A percentile compares a stretch with the other conserved stretches of the same genome.
These are phyloP conservation scores for Golubevia sp. DNA, from an alignment of 1,284 basidiomycete genomes.

Conservation along the genomic window DNA sequence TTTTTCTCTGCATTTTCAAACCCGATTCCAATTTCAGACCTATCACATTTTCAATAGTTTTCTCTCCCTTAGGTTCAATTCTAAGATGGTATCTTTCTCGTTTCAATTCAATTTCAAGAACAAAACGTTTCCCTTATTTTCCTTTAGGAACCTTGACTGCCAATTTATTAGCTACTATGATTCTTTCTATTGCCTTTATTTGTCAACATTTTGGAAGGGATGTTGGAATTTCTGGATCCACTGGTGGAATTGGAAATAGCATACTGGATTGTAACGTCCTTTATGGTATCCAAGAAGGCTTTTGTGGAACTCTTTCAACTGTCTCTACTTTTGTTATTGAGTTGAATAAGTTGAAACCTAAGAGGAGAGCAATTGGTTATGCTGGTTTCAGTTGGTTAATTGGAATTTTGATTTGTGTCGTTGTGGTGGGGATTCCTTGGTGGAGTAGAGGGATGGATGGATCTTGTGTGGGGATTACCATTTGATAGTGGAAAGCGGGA, in stretches of 20 bases:
- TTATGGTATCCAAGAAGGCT: constrained; percentile 75
- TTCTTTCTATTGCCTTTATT: constrained; percentile 31
- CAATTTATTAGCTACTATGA: constrained; percentile 71
- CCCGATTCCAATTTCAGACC: constrained; percentile 74
- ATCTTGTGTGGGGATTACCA: constrained; percentile 26
- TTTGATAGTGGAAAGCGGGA: no score
- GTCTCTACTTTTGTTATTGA: constrained; percentile 92
- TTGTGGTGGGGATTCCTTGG: constrained; percentile 48
- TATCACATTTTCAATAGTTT: constrained; percentile 84
- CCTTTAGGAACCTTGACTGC: constrained; percentile 87
- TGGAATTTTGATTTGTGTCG: constrained; percentile 35
- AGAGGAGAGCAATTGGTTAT: constrained; percentile 35
- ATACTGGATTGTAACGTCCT: constrained; percentile 34
- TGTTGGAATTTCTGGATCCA: background rate
- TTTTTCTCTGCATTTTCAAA: constrained; percentile 78
- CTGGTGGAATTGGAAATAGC: constrained; percentile 9
- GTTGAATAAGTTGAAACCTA: constrained; percentile 67
- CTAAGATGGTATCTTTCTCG: constrained; percentile 76
- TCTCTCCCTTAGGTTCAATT: constrained; percentile 85
- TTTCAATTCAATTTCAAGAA: constrained; percentile 31
- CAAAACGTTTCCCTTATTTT: constrained; percentile 60
- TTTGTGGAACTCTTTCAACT: constrained; percentile 92
- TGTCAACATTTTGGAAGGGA: constrained; percentile 22
- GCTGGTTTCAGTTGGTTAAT: constrained; percentile 30
- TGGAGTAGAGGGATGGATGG: constrained; percentile 45